These are phyloP conservation scores for Multifurca ochricompacta DNA, from an alignment of 768 basidiomycete genomes.

Conservation along the genomic window DNA sequence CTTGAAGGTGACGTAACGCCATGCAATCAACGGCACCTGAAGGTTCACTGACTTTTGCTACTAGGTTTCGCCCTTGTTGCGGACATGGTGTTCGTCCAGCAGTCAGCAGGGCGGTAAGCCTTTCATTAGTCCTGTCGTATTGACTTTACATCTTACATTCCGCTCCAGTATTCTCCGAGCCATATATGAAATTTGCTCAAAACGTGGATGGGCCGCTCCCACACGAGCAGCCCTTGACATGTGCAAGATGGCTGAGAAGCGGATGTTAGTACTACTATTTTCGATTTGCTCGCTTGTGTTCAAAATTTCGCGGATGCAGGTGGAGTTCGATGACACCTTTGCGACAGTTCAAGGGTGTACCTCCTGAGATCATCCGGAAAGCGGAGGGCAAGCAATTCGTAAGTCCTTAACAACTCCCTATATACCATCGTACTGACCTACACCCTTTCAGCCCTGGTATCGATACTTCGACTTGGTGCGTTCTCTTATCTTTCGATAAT, in stretches of 20 bases:
- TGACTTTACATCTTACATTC: conserved; percentile 3
- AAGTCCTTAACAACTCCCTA: conserved; percentile 26
- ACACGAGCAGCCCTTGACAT: conserved; percentile 86
- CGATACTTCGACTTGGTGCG: conserved; percentile 85
- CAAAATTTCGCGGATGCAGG: conserved; percentile 35
- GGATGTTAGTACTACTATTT: conserved; percentile 46
- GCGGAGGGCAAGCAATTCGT: conserved; percentile 98
- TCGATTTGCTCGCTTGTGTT: neutral
- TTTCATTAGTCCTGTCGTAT: neutral
- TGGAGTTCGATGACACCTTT: conserved; percentile 98
- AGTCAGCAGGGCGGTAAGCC: conserved; percentile 83
- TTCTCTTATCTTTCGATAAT: neutral
- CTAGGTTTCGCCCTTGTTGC: conserved; percentile 77
- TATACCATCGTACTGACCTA: neutral
- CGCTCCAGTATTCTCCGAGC: conserved; percentile 74
- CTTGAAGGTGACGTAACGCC: conserved; percentile 55
- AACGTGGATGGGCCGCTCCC: conserved; percentile 95
- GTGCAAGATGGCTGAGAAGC: conserved; percentile 92
- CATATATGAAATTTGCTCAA: conserved; percentile 95
- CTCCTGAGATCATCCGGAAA: conserved; percentile 75
- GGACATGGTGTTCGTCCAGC: conserved; percentile 95
- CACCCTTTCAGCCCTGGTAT: conserved; percentile 74
- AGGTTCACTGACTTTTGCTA: neutral
- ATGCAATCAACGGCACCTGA: neutral
- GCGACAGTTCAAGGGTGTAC: conserved; percentile 91